phyloP scores from a whole-genome alignment of 2,329 filamentous ascomycete species.

The Leptodontidium sp. region DNA sequence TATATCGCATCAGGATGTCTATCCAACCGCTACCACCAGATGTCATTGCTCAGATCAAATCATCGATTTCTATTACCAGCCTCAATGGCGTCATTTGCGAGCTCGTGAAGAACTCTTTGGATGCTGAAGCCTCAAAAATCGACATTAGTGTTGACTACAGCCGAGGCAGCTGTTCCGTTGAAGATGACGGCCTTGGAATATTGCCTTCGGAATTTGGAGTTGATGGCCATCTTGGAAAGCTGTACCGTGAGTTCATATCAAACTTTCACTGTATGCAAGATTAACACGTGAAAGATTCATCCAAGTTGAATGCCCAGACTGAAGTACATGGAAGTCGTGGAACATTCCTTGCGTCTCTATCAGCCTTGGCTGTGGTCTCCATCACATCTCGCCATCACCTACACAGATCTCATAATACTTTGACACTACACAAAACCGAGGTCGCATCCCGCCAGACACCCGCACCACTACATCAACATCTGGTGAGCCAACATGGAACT shows the following conservation, averaged over 20 bases:
- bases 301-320: conserved; percentile 64
- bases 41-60: conserved; percentile 82
- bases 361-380: conserved; percentile 77
- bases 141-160: conserved; percentile 76
- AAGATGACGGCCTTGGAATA: conserved; percentile 88
- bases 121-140: conserved; percentile 76
- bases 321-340: conserved; percentile 73
- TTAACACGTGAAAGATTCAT: conserved; percentile 69
- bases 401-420: conserved; percentile 67
- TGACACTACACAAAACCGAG: conserved; percentile 75
- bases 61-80: conserved; percentile 80
- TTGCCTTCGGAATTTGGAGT: conserved; percentile 74
- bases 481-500: conserved; percentile 73
- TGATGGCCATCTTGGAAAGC: conserved; percentile 74
- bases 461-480: conserved; percentile 63
- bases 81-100: conserved; percentile 76
- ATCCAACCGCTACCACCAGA: conserved; percentile 75
- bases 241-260: conserved; percentile 66
- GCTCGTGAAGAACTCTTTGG: conserved; percentile 83
- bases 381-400: conserved; percentile 75
- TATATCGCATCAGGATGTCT: conserved; percentile 50
- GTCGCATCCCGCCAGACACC: conserved; percentile 71
- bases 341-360: conserved; percentile 79
- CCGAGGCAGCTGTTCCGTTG: conserved; percentile 78
- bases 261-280: conserved; percentile 27